phyloP scores from a whole-genome alignment of 441 rosid species.

The Euphorbia schlechtendalii region DNA sequence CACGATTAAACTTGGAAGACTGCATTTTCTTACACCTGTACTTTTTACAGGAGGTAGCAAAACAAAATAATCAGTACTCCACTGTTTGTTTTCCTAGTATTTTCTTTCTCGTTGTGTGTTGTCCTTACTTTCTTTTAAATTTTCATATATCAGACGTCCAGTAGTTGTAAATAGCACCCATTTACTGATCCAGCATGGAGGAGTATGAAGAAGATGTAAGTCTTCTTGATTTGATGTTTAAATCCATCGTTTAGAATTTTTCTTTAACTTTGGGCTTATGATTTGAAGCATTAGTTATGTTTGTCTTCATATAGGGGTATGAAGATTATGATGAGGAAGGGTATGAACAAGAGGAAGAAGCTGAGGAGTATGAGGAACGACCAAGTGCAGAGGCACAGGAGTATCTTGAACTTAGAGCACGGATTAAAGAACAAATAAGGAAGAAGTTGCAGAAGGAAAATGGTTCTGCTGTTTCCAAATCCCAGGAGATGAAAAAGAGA shows the following conservation, averaged over 20 bases:
- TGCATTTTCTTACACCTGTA: neutral
- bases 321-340: conserved; percentile 62
- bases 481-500: conserved; percentile 39
- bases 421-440: conserved; percentile 52
- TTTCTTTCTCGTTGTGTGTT: neutral
- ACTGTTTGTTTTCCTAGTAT: too few species aligned
- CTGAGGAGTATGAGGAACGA: conserved; percentile 33
- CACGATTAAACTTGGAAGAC: neutral
- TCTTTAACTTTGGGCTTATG: too few species aligned
- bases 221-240: neutral
- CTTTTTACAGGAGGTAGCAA: neutral
- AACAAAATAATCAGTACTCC: neutral
- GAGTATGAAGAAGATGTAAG: conserved; percentile 37
- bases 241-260: too few species aligned
- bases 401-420: conserved; percentile 61
- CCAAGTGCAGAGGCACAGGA: conserved; percentile 63
- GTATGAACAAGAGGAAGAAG: conserved; percentile 33
- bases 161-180: neutral
- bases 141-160: neutral
- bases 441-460: conserved; percentile 43
- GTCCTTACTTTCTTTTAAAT: neutral
- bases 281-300: too few species aligned
- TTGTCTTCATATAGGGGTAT: conserved; percentile 39
- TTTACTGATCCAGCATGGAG: conserved; percentile 25
- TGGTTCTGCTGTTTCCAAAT: conserved; percentile 30